Conservation (phyloP, 2,329 filamentous ascomycete species). For the Dendryphion nanum region DNA sequence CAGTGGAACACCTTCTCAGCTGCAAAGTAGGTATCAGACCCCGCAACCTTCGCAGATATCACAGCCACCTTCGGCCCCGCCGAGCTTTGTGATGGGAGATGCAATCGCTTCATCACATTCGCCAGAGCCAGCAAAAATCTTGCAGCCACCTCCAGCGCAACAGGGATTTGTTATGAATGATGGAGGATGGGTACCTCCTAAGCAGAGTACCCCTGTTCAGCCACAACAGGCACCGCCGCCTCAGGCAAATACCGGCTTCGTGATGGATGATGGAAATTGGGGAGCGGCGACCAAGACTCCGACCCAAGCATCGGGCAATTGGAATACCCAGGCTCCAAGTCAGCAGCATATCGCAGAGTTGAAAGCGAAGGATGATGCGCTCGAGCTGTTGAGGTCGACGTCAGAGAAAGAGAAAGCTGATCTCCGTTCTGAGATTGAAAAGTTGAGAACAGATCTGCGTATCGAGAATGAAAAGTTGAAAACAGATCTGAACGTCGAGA, state of each 20-base stretch:
- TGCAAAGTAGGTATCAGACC: not conserved
- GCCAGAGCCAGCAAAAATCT: slow-evolving; percentile 14
- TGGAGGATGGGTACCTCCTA: slow-evolving; percentile 12
- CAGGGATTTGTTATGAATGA: slow-evolving; percentile 5
- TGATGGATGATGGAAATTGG: slow-evolving; percentile 13
- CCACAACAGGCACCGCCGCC: slow-evolving; percentile 13
- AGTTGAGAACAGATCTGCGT: slow-evolving; percentile 2
- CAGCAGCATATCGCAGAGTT: slow-evolving; percentile 20
- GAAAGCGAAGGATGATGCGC: slow-evolving; percentile 28
- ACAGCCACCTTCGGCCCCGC: slow-evolving; percentile 11
- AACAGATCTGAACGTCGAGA: slow-evolving; percentile 4
- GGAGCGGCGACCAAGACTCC: slow-evolving; percentile 8
- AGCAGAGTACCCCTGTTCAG: slow-evolving; percentile 12
- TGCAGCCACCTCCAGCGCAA: slow-evolving; percentile 6
- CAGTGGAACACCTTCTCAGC: slow-evolving; percentile 15
- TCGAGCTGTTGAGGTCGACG: slow-evolving; percentile 21
- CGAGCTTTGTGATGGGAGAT: slow-evolving; percentile 21
- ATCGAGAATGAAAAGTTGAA: slow-evolving; percentile 2
- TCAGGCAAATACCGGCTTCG: slow-evolving; percentile 9
- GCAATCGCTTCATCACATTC: slow-evolving; percentile 14
- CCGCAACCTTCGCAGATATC: slow-evolving; percentile 5
- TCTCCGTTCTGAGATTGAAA: slow-evolving; percentile 5
- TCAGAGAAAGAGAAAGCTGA: slow-evolving; percentile 16
- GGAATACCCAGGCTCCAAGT: slow-evolving; percentile 4
- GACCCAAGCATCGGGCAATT: slow-evolving; percentile 7